Base-by-base conservation (phyloP, 2,329 filamentous ascomycete genomes). In the Colletotrichum sp. region DNA sequence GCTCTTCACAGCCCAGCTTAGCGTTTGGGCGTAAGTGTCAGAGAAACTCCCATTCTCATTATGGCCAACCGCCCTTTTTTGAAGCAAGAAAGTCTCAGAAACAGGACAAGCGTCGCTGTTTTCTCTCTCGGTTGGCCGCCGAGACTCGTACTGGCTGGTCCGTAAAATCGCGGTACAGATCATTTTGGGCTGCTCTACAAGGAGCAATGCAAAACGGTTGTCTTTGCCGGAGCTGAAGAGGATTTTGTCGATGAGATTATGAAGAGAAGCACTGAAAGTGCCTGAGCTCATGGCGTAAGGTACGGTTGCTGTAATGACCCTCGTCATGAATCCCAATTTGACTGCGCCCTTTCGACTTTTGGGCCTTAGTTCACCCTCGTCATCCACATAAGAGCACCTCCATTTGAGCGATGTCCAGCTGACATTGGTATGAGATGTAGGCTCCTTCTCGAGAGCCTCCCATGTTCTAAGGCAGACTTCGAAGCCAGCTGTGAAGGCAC, bases 401-500 rank as follows among this genome's bases (percentile, higher is more conserved):
- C 43, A 48, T 3, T 48, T 21, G n/a, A 21, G 6, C 0, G 43
- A 48, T 48, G 43, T 48, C 43, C 43, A 48, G 18, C n/a, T 48
- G n/a, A 4, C 0, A 13, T 21, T 13, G 6, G 3, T 21, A 13
- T 52, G n/a, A 4, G 6, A 21, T 7, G 10, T 48, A 0, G 10
- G 1, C 4, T 52, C 2, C 0, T 52, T 21, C 1, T 52, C 10
- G 2, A 52, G 43, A 7, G n/a, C 0, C 43, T 52, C 43, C 43
- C 43, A 52, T 1, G 3, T 7, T 13, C n/a, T 4, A 21, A 13
- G 43, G 4, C 43, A 52, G n/a, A 52, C 43, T 4, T 52, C 2
- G 0, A 52, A 52, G 0, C 43, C 43, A 0, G 43, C 43, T 2
- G 43, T 52, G 1, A 52, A 52, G 2, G 43, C 43, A 21, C 43